These are phyloP conservation scores for Kurtzmaniella cleridarum DNA, from an alignment of 805 yeast species.

Conservation along the genomic window DNA sequence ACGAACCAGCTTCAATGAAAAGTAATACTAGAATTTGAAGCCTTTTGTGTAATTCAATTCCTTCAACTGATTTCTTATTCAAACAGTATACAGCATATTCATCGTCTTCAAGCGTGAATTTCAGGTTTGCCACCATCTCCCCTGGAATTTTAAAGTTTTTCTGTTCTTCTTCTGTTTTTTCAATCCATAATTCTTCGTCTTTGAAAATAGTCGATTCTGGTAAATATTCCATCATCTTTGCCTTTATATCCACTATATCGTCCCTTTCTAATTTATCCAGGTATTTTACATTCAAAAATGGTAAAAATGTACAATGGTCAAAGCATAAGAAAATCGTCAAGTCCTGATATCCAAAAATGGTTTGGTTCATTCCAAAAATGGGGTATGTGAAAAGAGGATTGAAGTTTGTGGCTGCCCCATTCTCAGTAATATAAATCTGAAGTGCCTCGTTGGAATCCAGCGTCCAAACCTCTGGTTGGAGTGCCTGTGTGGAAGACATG, in stretches of 20 bases:
- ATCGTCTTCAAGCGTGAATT: conserved; percentile 30
- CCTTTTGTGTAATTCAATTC: conserved; percentile 55
- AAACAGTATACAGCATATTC: conserved; percentile 50
- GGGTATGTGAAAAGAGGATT: conserved; percentile 86
- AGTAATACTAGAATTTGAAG: conserved; percentile 76
- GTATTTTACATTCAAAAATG: conserved; percentile 61
- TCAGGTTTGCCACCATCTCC: conserved; percentile 14
- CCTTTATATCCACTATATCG: conserved; percentile 56
- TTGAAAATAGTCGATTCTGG: conserved; percentile 58
- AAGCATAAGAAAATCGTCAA: conserved; percentile 61
- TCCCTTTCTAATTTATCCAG: conserved; percentile 46
- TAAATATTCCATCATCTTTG: conserved; percentile 49
- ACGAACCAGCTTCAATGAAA: conserved; percentile 91
- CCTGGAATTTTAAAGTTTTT: conserved; percentile 40
- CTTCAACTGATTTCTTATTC: conserved; percentile 33
- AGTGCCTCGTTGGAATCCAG: conserved; percentile 64
- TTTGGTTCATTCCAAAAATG: conserved; percentile 87
- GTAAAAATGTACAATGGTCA: conserved; percentile 69
- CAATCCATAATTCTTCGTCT: conserved; percentile 68
- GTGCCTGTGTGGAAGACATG: conserved; percentile 10
- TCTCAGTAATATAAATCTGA: conserved; percentile 50
- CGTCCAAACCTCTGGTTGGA: conserved; percentile 73
- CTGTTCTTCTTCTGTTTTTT: conserved; percentile 45
- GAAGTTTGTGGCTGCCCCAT: conserved; percentile 56
- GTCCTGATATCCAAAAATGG: conserved; percentile 77